Evolutionary conservation across 768 basidiomycete genomes (phyloP), one percentile per base, ranked within the genome.

Genomic region (Tulasnella sp.): DNA sequence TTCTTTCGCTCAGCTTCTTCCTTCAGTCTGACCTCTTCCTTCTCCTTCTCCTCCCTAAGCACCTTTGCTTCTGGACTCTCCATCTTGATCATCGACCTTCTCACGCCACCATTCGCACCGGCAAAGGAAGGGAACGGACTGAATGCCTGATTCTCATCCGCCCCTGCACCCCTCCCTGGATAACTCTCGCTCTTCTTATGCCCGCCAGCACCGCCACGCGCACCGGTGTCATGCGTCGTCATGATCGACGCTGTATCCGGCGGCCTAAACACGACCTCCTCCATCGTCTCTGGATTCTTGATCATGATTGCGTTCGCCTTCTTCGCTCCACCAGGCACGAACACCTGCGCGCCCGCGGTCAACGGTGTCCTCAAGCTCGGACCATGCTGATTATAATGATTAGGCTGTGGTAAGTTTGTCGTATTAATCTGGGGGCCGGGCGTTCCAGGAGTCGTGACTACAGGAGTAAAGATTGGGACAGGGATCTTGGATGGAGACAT

Each of bases 401-500:
- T 10, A 3, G 49, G 34, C 2, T 50, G 54, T 2, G 41, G 41
- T 0, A 56, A n/a, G 54, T 45, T 46, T 24, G 54, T 56, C 15
- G 41, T 43, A 21, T 24, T 43, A n/a, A 43, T 21, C 30, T 50
- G 27, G 8, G n/a, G 19, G 19, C n/a, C 27, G 24, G 53, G 53
- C 0, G 43, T 4, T 11, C 78, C 54, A 2, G 63, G 65, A 34
- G 75, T 63, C n/a, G n/a, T n/a, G n/a, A n/a, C n/a, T 69, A 75
- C 57, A 51, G 69, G 70, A 22, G 73, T 1, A 81, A 73, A 1
- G 81, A 78, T 1, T 83, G 86, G 4, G 87, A 85, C 2, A 84
- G 78, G 22, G 82, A 82, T 2, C 85, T 82, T 3, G 84, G 83
- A 0, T 83, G 78, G 10, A 84, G 71, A 19, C 74, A 64, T 79